Evolutionary conservation across 331 rosid species (phyloP), one percentile per base, ranked within the genome.

Genomic region (Erythrophleum ivorense): DNA sequence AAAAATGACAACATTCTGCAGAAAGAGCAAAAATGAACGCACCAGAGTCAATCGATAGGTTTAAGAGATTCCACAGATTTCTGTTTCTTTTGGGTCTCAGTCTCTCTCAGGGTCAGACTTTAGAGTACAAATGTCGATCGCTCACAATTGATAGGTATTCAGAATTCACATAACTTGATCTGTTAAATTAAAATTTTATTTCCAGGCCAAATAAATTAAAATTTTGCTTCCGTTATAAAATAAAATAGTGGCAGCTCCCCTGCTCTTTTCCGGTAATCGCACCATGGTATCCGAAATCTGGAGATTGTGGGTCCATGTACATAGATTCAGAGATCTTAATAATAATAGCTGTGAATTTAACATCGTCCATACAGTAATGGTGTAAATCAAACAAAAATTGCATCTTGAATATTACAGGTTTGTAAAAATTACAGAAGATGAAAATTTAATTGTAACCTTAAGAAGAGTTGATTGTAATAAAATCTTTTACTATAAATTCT

Each of bases 71-170:
- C 85, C 64, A 54, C 73, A 45, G 70, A 75, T 38, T 67, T 50
- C 21, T 31, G 66, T 60, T 21, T 36, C 33, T 38, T 2, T 13
- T 52, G 41, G 16, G 21, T 36, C 21, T 34, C 5, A 19, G 36
- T 71, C 67, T 83, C 41, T n/a, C 64, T 19, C 31, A n/a, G 43
- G 13, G 71, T 77, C 21, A 1, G 34, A 34, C 13, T n/a, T 24
- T 4, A 36, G 0, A 15, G 29, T 24, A 24, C 29, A 24, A 24
- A 9, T n/a, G 67, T 10, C 53, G 15, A 36, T 33, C 9, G 52
- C 63, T 60, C 14, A 41, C n/a, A 72, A 83, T 87, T 80, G 85
- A 85, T 85, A 87, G 18, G 81, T 84, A 73, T 74, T 77, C 80
- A 60, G 11, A 38, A 38, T 38, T 67, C 9, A 10, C 34, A n/a